phyloP scores from a whole-genome alignment of 169 alveolate genomes.

The Nephromyces sp. region DNA sequence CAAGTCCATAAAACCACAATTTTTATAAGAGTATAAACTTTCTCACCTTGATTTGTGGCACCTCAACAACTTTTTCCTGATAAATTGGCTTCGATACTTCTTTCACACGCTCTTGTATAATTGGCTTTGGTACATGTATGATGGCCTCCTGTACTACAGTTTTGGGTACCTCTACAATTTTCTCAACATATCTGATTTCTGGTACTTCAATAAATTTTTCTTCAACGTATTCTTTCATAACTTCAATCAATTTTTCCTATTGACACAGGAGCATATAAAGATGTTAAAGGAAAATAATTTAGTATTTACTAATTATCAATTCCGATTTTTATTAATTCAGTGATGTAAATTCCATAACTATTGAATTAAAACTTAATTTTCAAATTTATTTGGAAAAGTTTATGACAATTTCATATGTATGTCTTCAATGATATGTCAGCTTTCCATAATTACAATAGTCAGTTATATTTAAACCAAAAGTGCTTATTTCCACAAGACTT shows the following conservation, averaged over 20 bases:
- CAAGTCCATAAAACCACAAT: not conserved
- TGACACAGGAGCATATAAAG: too few relatives aligned
- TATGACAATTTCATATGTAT: too few relatives aligned
- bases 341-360: too few relatives aligned
- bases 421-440: too few relatives aligned
- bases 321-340: too few relatives aligned
- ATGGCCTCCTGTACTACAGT: constrained; percentile 64
- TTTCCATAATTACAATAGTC: too few relatives aligned
- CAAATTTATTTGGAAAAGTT: too few relatives aligned
- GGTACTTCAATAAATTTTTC: constrained; percentile 81
- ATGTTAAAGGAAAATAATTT: too few relatives aligned
- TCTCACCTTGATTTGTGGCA: constrained; percentile 63
- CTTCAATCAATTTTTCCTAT: constrained; percentile 71
- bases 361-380: too few relatives aligned
- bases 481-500: too few relatives aligned
- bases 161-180: constrained; percentile 76
- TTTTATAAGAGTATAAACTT: not conserved
- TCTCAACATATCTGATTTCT: constrained; percentile 73
- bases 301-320: too few relatives aligned
- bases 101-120: constrained; percentile 69
- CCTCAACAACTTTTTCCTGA: constrained; percentile 77
- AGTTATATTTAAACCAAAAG: too few relatives aligned
- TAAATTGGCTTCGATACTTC: constrained; percentile 69
- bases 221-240: constrained; percentile 69
- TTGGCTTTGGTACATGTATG: constrained; percentile 75